Base-by-base conservation (phyloP, 2,329 filamentous ascomycete species). In the Westerdykella ornata region DNA sequence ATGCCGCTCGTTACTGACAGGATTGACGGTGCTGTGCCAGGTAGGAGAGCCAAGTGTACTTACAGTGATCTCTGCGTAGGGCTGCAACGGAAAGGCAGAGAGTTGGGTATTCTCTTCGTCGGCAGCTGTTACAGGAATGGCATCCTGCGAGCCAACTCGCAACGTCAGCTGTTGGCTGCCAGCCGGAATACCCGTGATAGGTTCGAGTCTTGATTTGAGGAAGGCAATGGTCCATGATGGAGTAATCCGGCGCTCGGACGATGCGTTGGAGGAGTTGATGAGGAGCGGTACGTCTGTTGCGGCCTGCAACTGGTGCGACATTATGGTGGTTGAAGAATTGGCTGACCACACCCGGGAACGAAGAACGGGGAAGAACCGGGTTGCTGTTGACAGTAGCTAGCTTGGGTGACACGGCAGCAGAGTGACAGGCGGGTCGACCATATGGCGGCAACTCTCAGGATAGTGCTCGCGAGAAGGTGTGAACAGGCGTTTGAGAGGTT, bases 151-250 rank as follows among this genome's bases (percentile, higher is more conserved):
- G 18, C 76, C 72, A 13, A 81, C 72, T 62, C 82, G 85, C 60
- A 96, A 73, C 20, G 74, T 81, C 47, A 98, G 76, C 47, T 74
- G 79, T 66, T 97, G 92, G 45, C 76, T 81, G 20, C 76, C 77
- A 9, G 89, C 85, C 13, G 92, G 90, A 29, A 97, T 81, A 47
- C 92, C 92, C 2, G 90, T 97, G 68, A 97, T 82, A 47, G 88
- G 84, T 68, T 97, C 90, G 38, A 98, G 81, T 67, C 92, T 94
- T 39, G 75, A 70, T 71, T 90, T 95, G 56, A 97, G 76, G 57
- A 87, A 82, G 41, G 77, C 74, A 60, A 98, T 84, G 47, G 83
- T 84, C 92, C 92, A 98, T 53, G 89, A 84, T 12, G 90, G 90
- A 18, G 87, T 90, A 64, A 97, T 81, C 53, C 92, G 86, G 47